These are phyloP conservation scores for Arthromyces matolae DNA, from an alignment of 768 basidiomycete genomes.

Conservation along the genomic window DNA sequence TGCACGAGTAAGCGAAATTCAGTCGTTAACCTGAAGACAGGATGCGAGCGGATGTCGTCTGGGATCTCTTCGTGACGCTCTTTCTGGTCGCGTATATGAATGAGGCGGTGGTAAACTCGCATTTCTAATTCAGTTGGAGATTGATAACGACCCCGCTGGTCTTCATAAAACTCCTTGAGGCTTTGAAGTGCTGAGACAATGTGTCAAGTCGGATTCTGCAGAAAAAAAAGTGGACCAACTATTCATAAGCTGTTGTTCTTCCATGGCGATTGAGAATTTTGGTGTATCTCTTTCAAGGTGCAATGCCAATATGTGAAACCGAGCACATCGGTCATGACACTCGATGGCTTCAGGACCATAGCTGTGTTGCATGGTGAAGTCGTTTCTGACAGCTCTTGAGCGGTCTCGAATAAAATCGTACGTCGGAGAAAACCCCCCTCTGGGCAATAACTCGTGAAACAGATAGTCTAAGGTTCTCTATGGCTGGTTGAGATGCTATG, in stretches of 20 bases:
- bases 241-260: conserved; percentile 89
- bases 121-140: conserved; percentile 92
- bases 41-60: conserved; percentile 57
- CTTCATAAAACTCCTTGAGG: conserved; percentile 90
- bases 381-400: conserved; percentile 83
- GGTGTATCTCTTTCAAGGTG: conserved; percentile 57
- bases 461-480: conserved; percentile 91
- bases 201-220: background rate
- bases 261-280: conserved; percentile 63
- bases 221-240: conserved; percentile 48
- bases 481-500: conserved; percentile 6
- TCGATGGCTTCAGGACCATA: conserved; percentile 76
- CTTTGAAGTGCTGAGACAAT: conserved; percentile 71
- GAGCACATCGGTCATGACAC: conserved; percentile 89
- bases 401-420: conserved; percentile 90
- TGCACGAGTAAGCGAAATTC: conserved; percentile 80
- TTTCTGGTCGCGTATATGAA: conserved; percentile 82
- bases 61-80: conserved; percentile 77
- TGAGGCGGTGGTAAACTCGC: conserved; percentile 90
- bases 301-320: conserved; percentile 87
- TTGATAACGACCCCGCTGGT: conserved; percentile 62
- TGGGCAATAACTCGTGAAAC: conserved; percentile 74
- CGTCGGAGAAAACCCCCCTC: conserved; percentile 63
- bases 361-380: conserved; percentile 91
- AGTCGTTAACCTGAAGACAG: conserved; percentile 80